Evolutionary conservation across 2,329 filamentous ascomycete genomes (phyloP).

Genomic region (Cladophialophora psammophila): DNA sequence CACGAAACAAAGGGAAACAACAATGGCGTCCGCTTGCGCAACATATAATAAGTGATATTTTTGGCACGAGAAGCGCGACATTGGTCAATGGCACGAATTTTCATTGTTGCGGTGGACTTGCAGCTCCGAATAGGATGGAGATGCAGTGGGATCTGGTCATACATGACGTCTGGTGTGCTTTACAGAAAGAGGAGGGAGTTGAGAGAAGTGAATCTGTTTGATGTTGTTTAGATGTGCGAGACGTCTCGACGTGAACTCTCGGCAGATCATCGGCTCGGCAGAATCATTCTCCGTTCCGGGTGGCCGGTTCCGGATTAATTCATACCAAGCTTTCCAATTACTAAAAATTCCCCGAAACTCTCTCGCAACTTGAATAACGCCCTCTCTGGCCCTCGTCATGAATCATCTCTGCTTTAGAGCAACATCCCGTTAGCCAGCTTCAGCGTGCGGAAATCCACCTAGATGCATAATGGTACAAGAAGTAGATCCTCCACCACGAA

Average conservation of each 20-base stretch:
- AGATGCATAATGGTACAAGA: conserved; percentile 1
- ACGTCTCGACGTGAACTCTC: background rate
- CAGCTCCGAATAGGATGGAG: background rate
- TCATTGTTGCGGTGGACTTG: background rate
- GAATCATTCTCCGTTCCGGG: background rate
- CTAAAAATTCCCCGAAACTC: conserved; percentile 23
- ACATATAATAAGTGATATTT: conserved; percentile 1
- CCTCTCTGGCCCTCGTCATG: background rate
- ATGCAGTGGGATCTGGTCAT: background rate
- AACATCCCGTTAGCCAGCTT: background rate
- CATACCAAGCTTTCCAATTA: conserved; percentile 7
- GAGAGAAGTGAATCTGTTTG: background rate
- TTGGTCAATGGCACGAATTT: background rate
- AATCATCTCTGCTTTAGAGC: background rate
- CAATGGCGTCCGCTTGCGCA: conserved; percentile 28
- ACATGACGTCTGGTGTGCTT: background rate
- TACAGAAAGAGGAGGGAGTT: background rate
- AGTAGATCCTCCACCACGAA: background rate
- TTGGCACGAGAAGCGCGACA: background rate
- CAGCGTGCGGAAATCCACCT: background rate
- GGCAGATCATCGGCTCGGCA: background rate
- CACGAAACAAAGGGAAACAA: conserved; percentile 20
- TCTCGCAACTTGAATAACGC: conserved; percentile 14
- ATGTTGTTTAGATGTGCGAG: background rate
- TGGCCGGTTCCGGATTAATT: background rate